Evolutionary conservation across 2,329 filamentous ascomycete genomes (phyloP), one percentile per base, ranked within the genome.

Genomic region (Albifimbria verrucaria): DNA sequence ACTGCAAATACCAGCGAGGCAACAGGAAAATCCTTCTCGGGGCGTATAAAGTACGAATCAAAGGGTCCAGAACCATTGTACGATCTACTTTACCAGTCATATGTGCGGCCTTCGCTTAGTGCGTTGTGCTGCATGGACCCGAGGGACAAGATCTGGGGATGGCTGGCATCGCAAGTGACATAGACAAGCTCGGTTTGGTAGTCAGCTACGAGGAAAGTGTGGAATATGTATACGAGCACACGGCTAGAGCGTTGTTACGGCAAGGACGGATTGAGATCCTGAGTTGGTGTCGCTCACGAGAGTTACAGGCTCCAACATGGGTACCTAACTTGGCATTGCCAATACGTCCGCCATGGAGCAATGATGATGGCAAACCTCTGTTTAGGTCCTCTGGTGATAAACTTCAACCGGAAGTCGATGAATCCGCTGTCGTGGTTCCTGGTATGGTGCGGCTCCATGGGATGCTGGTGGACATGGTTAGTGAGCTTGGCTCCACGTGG

Each of bases 81-180:
- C 26, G 26, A 22, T 4, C 39, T 52, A 10, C 46, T 54, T 2
- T 42, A 54, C n/a, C 21, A 46, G 17, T 48, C 49, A 6, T 52
- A 54, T 18, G 41, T 49, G 3, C 49, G 49, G 7, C 41, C 45
- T 11, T 46, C 49, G 5, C n/a, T 23, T 5, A 21, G 15, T 7
- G 49, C 49, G 7, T 21, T 54, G 26, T 17, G 21, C 6, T 54
- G 41, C 41, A 36, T 21, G 10, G 46, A 54, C 23, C 49, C 52
- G 7, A 24, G 52, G n/a, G 52, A 54, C n/a, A 54, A 54, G n/a
- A 52, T 54, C 15, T 54, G 49, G 49, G 52, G 52, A 3, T 23
- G 52, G 10, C 5, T 32, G 4, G 52, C 6, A 49, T 54, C 39
- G 41, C 52, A 3, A 25, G 42, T 6, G 52, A 54, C 15, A 18